A percentile compares a stretch with the other conserved stretches of the same genome.
These are phyloP conservation scores for Entophlyctis luteolus DNA, from an alignment of 192 early-diverging fungal genomes.

Conservation along the genomic window DNA sequence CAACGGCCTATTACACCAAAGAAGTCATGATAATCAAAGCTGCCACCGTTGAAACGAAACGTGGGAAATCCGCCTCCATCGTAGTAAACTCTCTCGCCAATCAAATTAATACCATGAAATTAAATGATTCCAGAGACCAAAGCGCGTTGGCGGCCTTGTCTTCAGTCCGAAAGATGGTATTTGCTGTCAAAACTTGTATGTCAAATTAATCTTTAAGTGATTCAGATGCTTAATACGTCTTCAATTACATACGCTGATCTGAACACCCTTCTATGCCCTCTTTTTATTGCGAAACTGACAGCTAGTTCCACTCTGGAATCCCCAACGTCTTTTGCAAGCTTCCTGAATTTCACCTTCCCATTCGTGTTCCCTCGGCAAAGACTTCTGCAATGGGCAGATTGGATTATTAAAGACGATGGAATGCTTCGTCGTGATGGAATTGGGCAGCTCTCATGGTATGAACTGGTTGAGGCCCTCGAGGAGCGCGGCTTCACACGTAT, in stretches of 20 bases:
- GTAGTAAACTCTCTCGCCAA: not conserved
- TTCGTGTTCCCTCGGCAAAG: conserved; percentile 5
- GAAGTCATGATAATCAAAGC: conserved; percentile 1
- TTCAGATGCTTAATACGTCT: conserved; percentile 11
- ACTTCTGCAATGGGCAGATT: conserved; percentile 24
- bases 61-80: not conserved
- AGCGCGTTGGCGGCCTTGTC: no score
- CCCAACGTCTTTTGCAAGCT: not conserved
- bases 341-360: conserved; percentile 16
- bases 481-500: conserved; percentile 20
- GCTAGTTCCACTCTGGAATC: not conserved
- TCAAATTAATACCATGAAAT: not conserved
- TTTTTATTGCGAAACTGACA: conserved; percentile 4
- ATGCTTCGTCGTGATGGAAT: conserved; percentile 22
- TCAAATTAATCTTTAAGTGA: no score
- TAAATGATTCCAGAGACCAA: no score
- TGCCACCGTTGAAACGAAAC: not conserved
- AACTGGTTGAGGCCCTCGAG: conserved; percentile 28
- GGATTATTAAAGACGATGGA: conserved; percentile 26
- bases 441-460: not conserved
- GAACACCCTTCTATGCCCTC: not conserved
- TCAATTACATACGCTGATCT: conserved; percentile 4
- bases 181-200: no score
- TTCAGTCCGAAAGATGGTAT: no score
- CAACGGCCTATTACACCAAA: conserved; percentile 1